phyloP scores from a whole-genome alignment of 306 rosid species.

The Pyrus betulifolia region DNA sequence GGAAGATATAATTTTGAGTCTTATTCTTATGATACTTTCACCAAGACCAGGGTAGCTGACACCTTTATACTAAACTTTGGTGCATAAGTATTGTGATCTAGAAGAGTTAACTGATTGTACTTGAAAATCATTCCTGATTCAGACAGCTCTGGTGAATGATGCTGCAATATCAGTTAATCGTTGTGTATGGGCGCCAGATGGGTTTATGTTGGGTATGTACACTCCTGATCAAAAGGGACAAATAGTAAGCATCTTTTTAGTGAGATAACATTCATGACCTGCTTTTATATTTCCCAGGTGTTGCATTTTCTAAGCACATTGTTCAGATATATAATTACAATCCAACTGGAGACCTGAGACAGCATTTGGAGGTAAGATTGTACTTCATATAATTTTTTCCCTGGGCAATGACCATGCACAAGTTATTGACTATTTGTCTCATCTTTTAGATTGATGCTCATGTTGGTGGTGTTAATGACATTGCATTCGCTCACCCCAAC shows the following conservation, averaged over 20 bases:
- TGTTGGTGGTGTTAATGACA: slow-evolving; percentile 41
- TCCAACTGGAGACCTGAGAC: slow-evolving; percentile 38
- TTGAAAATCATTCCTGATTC: slow-evolving; percentile 6
- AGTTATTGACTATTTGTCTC: slow-evolving; percentile 7
- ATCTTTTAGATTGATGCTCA: slow-evolving; percentile 37
- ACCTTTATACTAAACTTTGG: background rate
- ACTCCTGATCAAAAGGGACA: background rate
- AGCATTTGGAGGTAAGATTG: slow-evolving; percentile 31
- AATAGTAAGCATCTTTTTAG: background rate
- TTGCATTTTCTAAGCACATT: slow-evolving; percentile 38
- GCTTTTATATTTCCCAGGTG: slow-evolving; percentile 19
- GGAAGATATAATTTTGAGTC: background rate
- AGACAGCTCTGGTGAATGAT: slow-evolving; percentile 35
- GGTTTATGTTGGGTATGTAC: slow-evolving; percentile 36
- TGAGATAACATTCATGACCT: background rate
- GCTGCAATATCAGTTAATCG: slow-evolving; percentile 36
- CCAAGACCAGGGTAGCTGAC: background rate
- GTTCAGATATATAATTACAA: slow-evolving; percentile 31
- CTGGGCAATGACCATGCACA: background rate
- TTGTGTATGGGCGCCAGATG: slow-evolving; percentile 43
- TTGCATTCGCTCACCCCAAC: slow-evolving; percentile 40
- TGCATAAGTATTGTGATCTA: background rate
- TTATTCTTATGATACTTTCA: background rate
- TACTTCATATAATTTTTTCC: background rate
- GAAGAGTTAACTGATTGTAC: slow-evolving; percentile 2